Evolutionary conservation across 1,139 yeast genomes (phyloP).

Genomic region (Candida labiduridarum): DNA sequence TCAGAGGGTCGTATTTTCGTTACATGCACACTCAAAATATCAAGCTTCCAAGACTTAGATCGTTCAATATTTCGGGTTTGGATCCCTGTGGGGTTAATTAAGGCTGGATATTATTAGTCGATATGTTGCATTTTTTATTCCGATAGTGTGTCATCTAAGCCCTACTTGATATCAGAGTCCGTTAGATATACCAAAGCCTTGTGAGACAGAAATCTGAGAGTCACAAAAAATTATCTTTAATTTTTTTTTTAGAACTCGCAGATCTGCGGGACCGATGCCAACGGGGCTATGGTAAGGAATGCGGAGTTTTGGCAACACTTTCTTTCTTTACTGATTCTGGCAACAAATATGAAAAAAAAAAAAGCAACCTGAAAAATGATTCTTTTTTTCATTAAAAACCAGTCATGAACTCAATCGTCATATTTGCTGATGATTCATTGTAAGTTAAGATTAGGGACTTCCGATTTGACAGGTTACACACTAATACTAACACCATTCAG

Average conservation of each 20-base stretch:
- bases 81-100: too few relatives aligned
- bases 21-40: neutral
- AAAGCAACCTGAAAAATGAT: neutral
- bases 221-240: too few relatives aligned
- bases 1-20: neutral
- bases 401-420: neutral
- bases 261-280: too few relatives aligned
- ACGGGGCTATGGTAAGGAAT: too few relatives aligned
- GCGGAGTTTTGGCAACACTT: neutral
- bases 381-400: neutral
- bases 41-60: neutral
- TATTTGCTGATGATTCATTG: neutral
- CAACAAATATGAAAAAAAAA: neutral
- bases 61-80: too few relatives aligned
- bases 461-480: neutral
- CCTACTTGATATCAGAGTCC: too few relatives aligned
- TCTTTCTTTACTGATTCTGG: neutral
- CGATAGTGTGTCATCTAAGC: too few relatives aligned
- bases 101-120: too few relatives aligned
- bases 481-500: slow-evolving; percentile 1
- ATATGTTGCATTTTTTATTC: too few relatives aligned
- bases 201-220: too few relatives aligned
- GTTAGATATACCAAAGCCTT: too few relatives aligned
- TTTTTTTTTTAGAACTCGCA: too few relatives aligned
- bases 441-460: neutral